Evolutionary conservation across 1,284 basidiomycete genomes (phyloP).

Genomic region (Anthracocystis setariae): DNA sequence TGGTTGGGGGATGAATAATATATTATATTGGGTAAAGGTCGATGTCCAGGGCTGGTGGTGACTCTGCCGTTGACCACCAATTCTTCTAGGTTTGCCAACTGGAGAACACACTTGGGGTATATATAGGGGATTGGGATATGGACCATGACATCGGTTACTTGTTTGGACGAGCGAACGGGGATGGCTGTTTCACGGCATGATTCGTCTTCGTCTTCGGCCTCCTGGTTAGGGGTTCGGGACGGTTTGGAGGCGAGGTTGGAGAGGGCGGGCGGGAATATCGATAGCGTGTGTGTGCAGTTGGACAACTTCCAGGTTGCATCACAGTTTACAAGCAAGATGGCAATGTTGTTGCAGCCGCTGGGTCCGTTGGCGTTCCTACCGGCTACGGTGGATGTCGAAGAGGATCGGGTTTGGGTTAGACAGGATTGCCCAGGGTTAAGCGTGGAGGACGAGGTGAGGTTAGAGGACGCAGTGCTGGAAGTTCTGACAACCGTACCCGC

Average conservation of each 20-base stretch:
- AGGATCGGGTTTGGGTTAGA: conserved; percentile 18
- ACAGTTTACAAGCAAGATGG: conserved; percentile 4
- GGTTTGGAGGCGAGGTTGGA: conserved; percentile 21
- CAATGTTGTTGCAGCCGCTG: conserved; percentile 23
- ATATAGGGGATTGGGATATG: too few species aligned
- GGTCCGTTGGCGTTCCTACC: conserved; percentile 43
- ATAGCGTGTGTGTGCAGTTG: conserved; percentile 34
- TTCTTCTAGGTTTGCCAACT: conserved; percentile 7
- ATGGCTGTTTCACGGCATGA: too few species aligned
- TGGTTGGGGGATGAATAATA: too few species aligned
- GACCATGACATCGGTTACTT: too few species aligned
- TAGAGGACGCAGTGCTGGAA: conserved; percentile 30
- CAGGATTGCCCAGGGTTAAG: conserved; percentile 16
- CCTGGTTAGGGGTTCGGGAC: too few species aligned
- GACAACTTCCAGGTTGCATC: conserved; percentile 32
- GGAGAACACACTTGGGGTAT: too few species aligned
- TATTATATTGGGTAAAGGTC: too few species aligned
- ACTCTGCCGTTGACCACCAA: conserved; percentile 5
- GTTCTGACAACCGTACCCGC: conserved; percentile 5
- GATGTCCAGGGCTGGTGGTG: too few species aligned
- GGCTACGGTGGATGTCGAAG: conserved; percentile 11
- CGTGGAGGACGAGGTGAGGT: conserved; percentile 7
- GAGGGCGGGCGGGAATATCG: conserved; percentile 12
- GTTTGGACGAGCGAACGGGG: too few species aligned
- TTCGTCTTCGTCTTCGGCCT: conserved; percentile 3